A percentile compares a stretch with the other conserved stretches of the same genome.
Conservation (phyloP, 306 rosid species). For the Gynostemma pentaphyllum region DNA sequence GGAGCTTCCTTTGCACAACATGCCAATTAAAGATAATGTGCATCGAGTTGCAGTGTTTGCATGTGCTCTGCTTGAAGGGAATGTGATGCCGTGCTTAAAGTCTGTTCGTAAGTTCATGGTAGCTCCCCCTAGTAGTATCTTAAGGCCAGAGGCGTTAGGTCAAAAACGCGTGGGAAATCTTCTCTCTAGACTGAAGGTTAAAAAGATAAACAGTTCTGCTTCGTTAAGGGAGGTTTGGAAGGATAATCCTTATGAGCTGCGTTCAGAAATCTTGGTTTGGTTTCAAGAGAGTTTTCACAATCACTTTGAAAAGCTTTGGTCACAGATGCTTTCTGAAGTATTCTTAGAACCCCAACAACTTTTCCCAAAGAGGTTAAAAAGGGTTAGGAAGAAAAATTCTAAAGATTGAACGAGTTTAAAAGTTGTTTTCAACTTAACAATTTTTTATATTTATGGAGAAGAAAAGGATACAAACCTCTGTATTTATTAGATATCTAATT, state of each 20-base stretch:
- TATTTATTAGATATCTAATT: neutral
- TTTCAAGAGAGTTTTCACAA: conserved; percentile 55
- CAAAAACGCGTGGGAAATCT: conserved; percentile 78
- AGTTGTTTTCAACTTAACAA: neutral
- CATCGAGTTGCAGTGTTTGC: conserved; percentile 49
- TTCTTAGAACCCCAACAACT: conserved; percentile 32
- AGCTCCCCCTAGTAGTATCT: conserved; percentile 57
- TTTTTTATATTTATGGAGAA: neutral
- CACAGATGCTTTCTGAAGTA: conserved; percentile 51
- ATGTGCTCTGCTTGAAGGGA: conserved; percentile 76
- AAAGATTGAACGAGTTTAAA: neutral
- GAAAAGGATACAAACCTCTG: neutral
- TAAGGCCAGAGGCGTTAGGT: conserved; percentile 64
- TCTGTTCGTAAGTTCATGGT: conserved; percentile 48
- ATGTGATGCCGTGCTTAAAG: conserved; percentile 66
- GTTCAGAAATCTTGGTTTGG: conserved; percentile 62
- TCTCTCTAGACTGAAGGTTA: conserved; percentile 30
- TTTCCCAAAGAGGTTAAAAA: conserved; percentile 19
- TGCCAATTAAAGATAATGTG: conserved; percentile 27
- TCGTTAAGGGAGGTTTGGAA: conserved; percentile 55
- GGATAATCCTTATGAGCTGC: conserved; percentile 53
- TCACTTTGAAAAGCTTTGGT: conserved; percentile 45
- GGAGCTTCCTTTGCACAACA: conserved; percentile 56
- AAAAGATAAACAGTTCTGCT: conserved; percentile 37
- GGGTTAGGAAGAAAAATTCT: neutral